Evolutionary conservation across 768 basidiomycete genomes (phyloP).

Genomic region (Pulveroboletus sp.): DNA sequence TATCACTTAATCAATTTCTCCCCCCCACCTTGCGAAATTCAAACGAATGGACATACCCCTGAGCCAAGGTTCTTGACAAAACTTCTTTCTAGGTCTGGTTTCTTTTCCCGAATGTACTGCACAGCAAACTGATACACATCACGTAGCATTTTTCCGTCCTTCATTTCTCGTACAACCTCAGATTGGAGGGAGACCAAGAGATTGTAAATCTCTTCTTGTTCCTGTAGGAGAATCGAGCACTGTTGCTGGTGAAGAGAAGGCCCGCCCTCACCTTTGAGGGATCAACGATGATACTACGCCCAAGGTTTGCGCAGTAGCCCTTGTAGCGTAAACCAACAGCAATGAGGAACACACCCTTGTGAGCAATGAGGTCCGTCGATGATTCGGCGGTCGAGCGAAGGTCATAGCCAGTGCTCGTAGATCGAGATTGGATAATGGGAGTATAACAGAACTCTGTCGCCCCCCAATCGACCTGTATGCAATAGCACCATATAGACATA

Average conservation of each 20-base stretch:
- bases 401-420: slow-evolving; percentile 81
- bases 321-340: slow-evolving; percentile 82
- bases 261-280: slow-evolving; percentile 62
- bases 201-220: slow-evolving; percentile 76
- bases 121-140: slow-evolving; percentile 81
- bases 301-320: slow-evolving; percentile 89
- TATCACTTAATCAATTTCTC: slow-evolving; percentile 28
- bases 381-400: slow-evolving; percentile 84
- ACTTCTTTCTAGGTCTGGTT: slow-evolving; percentile 74
- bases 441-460: slow-evolving; percentile 91
- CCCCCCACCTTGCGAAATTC: neutral
- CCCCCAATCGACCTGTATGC: slow-evolving; percentile 75
- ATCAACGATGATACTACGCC: slow-evolving; percentile 92
- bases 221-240: slow-evolving; percentile 39
- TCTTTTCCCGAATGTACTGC: slow-evolving; percentile 67
- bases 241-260: neutral
- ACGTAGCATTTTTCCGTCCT: slow-evolving; percentile 63
- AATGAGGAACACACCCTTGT: slow-evolving; percentile 72
- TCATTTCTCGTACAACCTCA: slow-evolving; percentile 70
- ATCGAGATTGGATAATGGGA: slow-evolving; percentile 92
- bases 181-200: slow-evolving; percentile 73
- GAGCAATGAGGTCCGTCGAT: slow-evolving; percentile 62
- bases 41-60: slow-evolving; percentile 51
- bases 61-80: slow-evolving; percentile 91
- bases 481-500: neutral